Evolutionary conservation across 2,329 filamentous ascomycete genomes (phyloP).

Genomic region (Scedosporium minutisporum): DNA sequence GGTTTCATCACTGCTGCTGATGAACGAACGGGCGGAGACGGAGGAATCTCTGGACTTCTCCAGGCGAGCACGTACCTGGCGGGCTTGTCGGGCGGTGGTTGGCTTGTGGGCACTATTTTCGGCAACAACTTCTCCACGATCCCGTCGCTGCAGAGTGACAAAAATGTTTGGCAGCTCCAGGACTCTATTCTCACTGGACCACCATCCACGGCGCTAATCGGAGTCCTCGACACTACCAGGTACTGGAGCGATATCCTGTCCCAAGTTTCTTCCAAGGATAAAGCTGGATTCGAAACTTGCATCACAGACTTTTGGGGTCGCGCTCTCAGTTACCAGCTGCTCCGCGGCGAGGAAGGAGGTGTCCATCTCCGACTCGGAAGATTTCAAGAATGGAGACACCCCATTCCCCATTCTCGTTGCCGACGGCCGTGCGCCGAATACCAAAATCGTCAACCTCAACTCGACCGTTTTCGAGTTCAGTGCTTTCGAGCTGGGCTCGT

Average conservation of each 20-base stretch:
- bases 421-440: conserved; percentile 34
- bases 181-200: conserved; percentile 29
- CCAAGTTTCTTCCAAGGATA: conserved; percentile 25
- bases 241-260: conserved; percentile 28
- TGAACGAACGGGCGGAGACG: conserved; percentile 52
- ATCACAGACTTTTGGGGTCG: conserved; percentile 88
- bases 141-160: conserved; percentile 26
- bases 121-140: conserved; percentile 77
- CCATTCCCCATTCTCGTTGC: conserved; percentile 42
- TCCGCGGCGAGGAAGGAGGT: conserved; percentile 67
- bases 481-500: conserved; percentile 58
- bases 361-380: conserved; percentile 39
- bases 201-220: conserved; percentile 17
- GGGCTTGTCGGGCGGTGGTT: conserved; percentile 73
- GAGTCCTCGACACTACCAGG: conserved; percentile 19
- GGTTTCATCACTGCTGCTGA: conserved; percentile 75
- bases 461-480: conserved; percentile 56
- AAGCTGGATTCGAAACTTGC: conserved; percentile 42
- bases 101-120: conserved; percentile 75
- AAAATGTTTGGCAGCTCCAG: conserved; percentile 30
- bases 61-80: conserved; percentile 74
- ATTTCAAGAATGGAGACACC: conserved; percentile 30
- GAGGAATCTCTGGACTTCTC: conserved; percentile 70
- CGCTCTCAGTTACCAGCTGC: conserved; percentile 72
- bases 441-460: conserved; percentile 38